Evolutionary conservation across 164 flowering plant species (phyloP).

Genomic region (Nymphaea colorata): DNA sequence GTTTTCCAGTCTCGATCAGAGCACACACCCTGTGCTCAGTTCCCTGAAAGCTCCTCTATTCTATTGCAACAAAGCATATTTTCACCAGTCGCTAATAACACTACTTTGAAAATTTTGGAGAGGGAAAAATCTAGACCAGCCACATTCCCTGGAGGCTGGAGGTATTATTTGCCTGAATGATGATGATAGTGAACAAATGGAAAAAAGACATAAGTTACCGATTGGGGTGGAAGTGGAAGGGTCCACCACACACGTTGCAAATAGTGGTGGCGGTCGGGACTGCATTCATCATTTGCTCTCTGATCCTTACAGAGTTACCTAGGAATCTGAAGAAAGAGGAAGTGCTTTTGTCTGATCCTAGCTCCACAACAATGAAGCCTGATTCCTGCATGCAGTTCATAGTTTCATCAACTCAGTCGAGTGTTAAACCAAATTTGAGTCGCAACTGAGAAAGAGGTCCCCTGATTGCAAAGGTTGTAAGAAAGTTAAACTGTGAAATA

Average conservation of each 20-base stretch:
- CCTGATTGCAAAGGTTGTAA: conserved; percentile 82
- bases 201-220: not conserved
- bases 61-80: no score
- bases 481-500: conserved; percentile 63
- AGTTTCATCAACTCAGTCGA: not conserved
- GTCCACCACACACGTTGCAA: not conserved
- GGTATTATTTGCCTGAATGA: no score
- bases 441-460: conserved; percentile 54
- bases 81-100: no score
- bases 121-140: no score
- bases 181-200: no score
- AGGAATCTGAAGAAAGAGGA: not conserved
- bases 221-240: not conserved
- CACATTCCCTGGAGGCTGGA: no score
- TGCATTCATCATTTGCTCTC: no score
- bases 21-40: no score
- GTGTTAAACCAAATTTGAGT: not conserved
- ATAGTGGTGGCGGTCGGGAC: no score
- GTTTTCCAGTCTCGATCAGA: no score
- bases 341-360: not conserved
- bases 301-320: not conserved
- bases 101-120: no score
- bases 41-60: no score
- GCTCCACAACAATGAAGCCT: not conserved
- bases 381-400: not conserved